Evolutionary conservation across 306 rosid species (phyloP), one percentile per base, ranked within the genome.

Genomic region (Pterocarpus santalinus): DNA sequence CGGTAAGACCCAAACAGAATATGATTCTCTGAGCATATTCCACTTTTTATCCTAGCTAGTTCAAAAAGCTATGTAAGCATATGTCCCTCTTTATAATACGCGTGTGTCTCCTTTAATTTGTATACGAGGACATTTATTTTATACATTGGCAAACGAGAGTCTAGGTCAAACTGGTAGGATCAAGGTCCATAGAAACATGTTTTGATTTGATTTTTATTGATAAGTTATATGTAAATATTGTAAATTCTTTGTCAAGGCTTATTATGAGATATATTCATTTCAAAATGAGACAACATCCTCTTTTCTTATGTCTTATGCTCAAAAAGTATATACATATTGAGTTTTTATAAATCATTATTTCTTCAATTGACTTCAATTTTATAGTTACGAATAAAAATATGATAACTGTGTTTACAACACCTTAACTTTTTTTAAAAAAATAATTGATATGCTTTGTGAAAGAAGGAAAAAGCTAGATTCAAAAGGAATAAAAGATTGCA

Each of bases 1-100:
- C 72, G 58, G 70, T 79, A 68, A 82, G 73, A 83, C 78, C 82
- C 87, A 87, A 73, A 87, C 28, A 81, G 70, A 55, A 72, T 28
- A 61, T 61, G 86, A 85, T 82, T 83, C 85, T 72, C 78, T 44
- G 12, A 28, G 46, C 83, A 81, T 65, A 74, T 81, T 70, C 65
- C 68, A 72, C 60, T 67, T 43, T 30, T 49, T 56, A 64, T 72
- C 80, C 49, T 53, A n/a, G 71, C 55, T 51, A 8, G 73, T 81
- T 80, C 78, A 67, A 55, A 55, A 80, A 75, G 71, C 66, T 38
- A 77, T 69, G 76, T 44, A 81, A 81, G 70, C 80, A 14, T 33
- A 10, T 76, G 57, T 57, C 57, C 78, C 28, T n/a, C 32, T 36
- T 15, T 14, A 65, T 17, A 15, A 36, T 28, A 60, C 2, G 0